Evolutionary conservation across 2,329 filamentous ascomycete species (phyloP).

Genomic region (Aureobasidium sp.): DNA sequence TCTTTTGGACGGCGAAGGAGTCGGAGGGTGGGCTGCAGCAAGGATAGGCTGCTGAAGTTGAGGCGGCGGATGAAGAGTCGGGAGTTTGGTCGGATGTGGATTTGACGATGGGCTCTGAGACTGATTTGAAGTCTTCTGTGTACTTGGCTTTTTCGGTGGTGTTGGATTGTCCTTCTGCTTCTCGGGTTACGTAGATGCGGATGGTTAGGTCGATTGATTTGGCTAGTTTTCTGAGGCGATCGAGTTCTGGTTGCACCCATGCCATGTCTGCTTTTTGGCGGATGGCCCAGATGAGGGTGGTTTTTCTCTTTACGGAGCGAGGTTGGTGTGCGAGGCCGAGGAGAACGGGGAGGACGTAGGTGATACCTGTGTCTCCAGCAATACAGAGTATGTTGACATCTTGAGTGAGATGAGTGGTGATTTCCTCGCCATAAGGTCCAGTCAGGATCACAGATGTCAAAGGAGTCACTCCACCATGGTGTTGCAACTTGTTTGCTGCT

Average conservation of each 20-base stretch:
- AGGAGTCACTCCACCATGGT: slow-evolving; percentile 40
- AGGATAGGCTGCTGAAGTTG: not conserved
- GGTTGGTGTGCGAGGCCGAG: slow-evolving; percentile 35
- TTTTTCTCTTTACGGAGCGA: slow-evolving; percentile 2
- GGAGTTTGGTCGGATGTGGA: not conserved
- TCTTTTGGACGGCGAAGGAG: not conserved
- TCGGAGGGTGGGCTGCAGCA: not conserved
- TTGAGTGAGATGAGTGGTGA: not conserved
- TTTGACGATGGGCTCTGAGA: not conserved
- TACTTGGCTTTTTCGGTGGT: not conserved
- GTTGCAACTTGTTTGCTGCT: slow-evolving; percentile 26
- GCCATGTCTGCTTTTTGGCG: slow-evolving; percentile 7
- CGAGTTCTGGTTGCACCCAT: slow-evolving; percentile 12
- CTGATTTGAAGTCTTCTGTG: slow-evolving; percentile 4
- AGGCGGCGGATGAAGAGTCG: not conserved
- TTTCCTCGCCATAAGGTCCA: slow-evolving; percentile 50
- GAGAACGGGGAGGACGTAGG: slow-evolving; percentile 60
- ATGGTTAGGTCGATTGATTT: slow-evolving; percentile 8
- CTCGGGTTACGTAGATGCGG: slow-evolving; percentile 15
- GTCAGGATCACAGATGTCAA: slow-evolving; percentile 54
- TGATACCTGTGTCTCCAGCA: slow-evolving; percentile 49
- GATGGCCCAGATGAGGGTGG: slow-evolving; percentile 12
- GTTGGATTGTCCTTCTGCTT: not conserved
- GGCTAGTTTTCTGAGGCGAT: not conserved
- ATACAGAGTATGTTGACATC: slow-evolving; percentile 12